Conservation (phyloP, 495 filamentous ascomycete species). For the Xylaria curta region DNA sequence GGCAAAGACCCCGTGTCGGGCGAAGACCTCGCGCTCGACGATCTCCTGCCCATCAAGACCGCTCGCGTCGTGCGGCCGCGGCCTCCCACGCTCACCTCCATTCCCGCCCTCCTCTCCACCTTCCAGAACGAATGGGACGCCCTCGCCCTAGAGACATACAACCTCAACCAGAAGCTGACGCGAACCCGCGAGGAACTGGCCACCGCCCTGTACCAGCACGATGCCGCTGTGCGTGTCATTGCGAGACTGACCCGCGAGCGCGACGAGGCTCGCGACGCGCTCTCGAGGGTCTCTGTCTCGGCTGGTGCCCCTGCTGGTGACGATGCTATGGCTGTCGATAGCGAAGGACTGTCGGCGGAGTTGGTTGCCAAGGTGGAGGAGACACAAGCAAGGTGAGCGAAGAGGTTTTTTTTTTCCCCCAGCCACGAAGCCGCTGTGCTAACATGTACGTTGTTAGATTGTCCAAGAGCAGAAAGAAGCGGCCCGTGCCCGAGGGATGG, state of each 20-base stretch:
- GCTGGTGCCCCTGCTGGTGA: constrained; percentile 63
- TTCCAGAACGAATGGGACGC: constrained; percentile 99
- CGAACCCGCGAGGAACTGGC: constrained; percentile 93
- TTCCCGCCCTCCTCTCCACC: constrained; percentile 92
- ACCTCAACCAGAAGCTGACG: constrained; percentile 82
- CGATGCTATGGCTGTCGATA: constrained; percentile 93
- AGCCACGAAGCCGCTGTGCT: constrained; percentile 17
- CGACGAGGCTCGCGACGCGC: constrained; percentile 91
- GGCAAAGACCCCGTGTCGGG: constrained; percentile 92
- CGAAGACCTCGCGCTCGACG: constrained; percentile 83
- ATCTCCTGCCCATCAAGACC: constrained; percentile 86
- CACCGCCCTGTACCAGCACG: constrained; percentile 92
- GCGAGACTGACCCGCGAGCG: constrained; percentile 85
- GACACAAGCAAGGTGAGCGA: constrained; percentile 75
- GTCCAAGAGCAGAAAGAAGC: constrained; percentile 84
- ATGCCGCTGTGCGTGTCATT: constrained; percentile 93
- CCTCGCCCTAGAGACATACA: constrained; percentile 86
- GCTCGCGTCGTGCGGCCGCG: constrained; percentile 82
- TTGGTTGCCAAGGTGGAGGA: constrained; percentile 77
- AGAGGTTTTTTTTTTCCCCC: constrained; percentile 1
- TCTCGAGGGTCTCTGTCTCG: constrained; percentile 80
- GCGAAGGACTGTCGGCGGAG: constrained; percentile 70
- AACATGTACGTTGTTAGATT: constrained; percentile 59
- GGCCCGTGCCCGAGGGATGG: constrained; percentile 84
- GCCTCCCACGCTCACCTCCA: constrained; percentile 93